A percentile compares a stretch with the other conserved stretches of the same genome.
Evolutionary conservation across 2,329 filamentous ascomycete genomes (phyloP).

Genomic region (Sordariomycetes sp.): DNA sequence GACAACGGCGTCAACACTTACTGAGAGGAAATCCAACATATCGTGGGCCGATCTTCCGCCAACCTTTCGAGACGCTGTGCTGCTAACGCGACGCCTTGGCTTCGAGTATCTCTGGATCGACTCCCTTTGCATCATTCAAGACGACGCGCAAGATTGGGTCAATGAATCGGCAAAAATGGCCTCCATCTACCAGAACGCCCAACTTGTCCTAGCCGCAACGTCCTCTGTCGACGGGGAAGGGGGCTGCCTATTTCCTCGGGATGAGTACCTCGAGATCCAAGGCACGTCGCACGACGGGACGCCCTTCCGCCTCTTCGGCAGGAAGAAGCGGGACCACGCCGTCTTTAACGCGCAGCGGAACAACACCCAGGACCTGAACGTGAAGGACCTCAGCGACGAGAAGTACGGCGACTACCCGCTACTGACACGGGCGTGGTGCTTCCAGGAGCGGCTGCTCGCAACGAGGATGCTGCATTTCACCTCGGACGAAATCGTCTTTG

Average conservation of each 20-base stretch:
- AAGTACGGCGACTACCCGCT: not conserved
- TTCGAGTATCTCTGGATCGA: slow-evolving; percentile 10
- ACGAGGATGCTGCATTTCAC: slow-evolving; percentile 14
- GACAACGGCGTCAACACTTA: not conserved
- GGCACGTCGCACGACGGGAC: not conserved
- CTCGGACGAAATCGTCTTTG: slow-evolving; percentile 13
- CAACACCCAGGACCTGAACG: not conserved
- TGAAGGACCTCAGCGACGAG: not conserved
- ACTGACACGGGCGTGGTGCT: slow-evolving; percentile 14
- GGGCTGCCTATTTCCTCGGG: slow-evolving; percentile 1
- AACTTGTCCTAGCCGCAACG: slow-evolving; percentile 7
- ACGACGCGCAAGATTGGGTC: slow-evolving; percentile 7
- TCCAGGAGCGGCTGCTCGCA: slow-evolving; percentile 17
- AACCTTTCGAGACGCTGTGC: slow-evolving; percentile 9
- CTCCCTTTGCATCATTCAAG: slow-evolving; percentile 10
- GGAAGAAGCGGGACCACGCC: not conserved
- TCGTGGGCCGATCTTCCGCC: slow-evolving; percentile 4
- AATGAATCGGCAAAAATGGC: slow-evolving; percentile 8
- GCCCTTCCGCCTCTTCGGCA: not conserved
- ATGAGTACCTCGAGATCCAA: not conserved
- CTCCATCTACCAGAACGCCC: slow-evolving; percentile 8
- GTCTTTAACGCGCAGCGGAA: not conserved
- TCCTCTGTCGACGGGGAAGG: slow-evolving; percentile 5
- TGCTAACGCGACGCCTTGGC: slow-evolving; percentile 1
- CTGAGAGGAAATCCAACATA: slow-evolving; percentile 3